phyloP scores from a whole-genome alignment of 768 basidiomycete genomes.

The Russula brevipes region DNA sequence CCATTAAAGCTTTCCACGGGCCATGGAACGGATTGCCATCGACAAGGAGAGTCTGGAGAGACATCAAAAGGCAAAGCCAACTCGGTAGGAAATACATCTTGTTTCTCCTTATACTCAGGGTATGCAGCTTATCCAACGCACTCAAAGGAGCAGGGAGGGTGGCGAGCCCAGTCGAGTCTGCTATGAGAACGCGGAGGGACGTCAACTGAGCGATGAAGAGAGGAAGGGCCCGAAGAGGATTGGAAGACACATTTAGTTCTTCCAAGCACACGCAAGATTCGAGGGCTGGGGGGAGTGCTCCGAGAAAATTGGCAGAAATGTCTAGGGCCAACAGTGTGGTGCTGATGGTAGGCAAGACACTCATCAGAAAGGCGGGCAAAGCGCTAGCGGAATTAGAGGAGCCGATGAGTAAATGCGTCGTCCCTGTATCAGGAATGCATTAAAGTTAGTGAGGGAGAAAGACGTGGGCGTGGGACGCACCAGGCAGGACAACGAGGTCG shows the following conservation, averaged over 20 bases:
- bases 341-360: constrained; percentile 64
- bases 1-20: constrained; percentile 86
- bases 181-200: constrained; percentile 81
- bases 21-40: constrained; percentile 96
- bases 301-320: constrained; percentile 83
- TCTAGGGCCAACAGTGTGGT: constrained; percentile 85
- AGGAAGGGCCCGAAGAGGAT: constrained; percentile 89
- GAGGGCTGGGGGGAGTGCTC: constrained; percentile 76
- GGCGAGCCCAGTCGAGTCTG: constrained; percentile 82
- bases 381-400: constrained; percentile 71
- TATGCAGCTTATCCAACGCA: constrained; percentile 76
- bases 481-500: constrained; percentile 63
- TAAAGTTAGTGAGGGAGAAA: neutral
- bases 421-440: constrained; percentile 46
- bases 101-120: constrained; percentile 84
- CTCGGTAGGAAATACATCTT: constrained; percentile 84
- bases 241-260: constrained; percentile 90
- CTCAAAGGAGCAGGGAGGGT: constrained; percentile 71
- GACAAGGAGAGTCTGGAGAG: constrained; percentile 82
- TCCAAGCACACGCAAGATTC: constrained; percentile 78
- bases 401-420: constrained; percentile 91
- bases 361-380: constrained; percentile 69
- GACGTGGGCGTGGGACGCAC: constrained; percentile 40
- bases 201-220: constrained; percentile 73
- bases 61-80: constrained; percentile 87